Evolutionary conservation across 495 filamentous ascomycete genomes (phyloP), one percentile per base, ranked within the genome.

Genomic region (Aspergillus panamensis): DNA sequence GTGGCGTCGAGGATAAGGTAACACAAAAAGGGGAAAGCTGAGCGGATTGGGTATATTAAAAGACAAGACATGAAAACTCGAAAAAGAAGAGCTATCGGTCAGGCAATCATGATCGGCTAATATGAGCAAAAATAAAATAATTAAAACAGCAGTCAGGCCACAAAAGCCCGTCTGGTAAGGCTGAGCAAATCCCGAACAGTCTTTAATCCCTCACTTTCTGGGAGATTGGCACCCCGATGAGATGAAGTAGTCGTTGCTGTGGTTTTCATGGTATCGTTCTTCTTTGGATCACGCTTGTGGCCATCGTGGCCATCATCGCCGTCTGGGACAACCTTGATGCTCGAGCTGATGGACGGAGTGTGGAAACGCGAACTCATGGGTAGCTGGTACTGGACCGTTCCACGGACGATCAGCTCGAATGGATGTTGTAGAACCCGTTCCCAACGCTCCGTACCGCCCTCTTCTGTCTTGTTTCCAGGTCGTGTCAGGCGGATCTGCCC

Each of bases 401-500:
- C 94, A 51, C 92, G 84, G 30, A 97, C 84, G 57, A 96, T 91
- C 51, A 98, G 77, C 55, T 95, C 89, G 60, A 97, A 98, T 32
- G 92, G 88, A 73, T 97, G 86, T 63, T 92, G 80, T 29, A 97
- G 73, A 29, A 97, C 91, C 44, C 84, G 81, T 69, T 97, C 92
- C 94, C 94, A 98, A 52, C 93, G 83, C 69, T 91, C 90, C 0
- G 84, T 87, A 16, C 94, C 94, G 21, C 90, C 88, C 51, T 87
- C 83, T 64, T 89, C 87, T 0, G 95, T 98, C 57, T 85, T 85
- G 67, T 97, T 98, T 12, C 94, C 95, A 0, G 94, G 94, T 37
- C 86, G 84, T 13, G 79, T 68, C 8, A 98, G 76, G 8, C 92
- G 86, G 5, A 97, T 80, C 64, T 94, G 90, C 32, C 93, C 94